Evolutionary conservation across 2,329 filamentous ascomycete genomes (phyloP), one percentile per base, ranked within the genome.

Genomic region (Didymellaceae sp.): DNA sequence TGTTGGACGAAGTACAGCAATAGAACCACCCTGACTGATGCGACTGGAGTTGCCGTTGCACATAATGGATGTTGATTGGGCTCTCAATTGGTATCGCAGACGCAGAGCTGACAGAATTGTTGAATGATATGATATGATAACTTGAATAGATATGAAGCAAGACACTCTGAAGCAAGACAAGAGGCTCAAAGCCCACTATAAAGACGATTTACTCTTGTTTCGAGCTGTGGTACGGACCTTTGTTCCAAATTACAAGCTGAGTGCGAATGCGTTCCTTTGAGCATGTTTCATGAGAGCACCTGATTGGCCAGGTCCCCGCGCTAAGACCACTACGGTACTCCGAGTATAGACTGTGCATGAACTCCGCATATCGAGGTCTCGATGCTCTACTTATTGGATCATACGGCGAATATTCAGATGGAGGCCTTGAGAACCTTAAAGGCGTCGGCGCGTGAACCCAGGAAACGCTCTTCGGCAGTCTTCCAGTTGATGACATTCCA

Each of bases 401-500:
- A n/a, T n/a, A n/a, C n/a, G n/a, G n/a, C n/a, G n/a, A n/a, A n/a
- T 37, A 39, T 18, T 52, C 46, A 71, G 13, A 71, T 66, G 2
- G 67, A 70, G 0, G 73, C 69, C 54, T 74, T 75, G 20, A 75
- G 61, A 4, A 67, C 52, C 47, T 70, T 71, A 57, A 75, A 75
- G 2, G 68, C 70, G 57, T 75, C 73, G 9, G 62, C 67, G 14
- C 65, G 65, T 11, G 63, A 74, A 2, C 82, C 81, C 1, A 74
- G 61, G 70, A 83, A 90, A 22, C 88, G 80, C 51, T 79, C 74
- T 75, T 89, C 87, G 1, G 84, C 82, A 5, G 81, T 85, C 74
- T 86, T 84, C 89, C 88, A 91, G 75, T 90, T 91, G 66, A 91
- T 84, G 24, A 91, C 83, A 25, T 85, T 85, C 88, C 88, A 91